Evolutionary conservation across 306 rosid genomes (phyloP).

Genomic region (Phaseolus lunatus): DNA sequence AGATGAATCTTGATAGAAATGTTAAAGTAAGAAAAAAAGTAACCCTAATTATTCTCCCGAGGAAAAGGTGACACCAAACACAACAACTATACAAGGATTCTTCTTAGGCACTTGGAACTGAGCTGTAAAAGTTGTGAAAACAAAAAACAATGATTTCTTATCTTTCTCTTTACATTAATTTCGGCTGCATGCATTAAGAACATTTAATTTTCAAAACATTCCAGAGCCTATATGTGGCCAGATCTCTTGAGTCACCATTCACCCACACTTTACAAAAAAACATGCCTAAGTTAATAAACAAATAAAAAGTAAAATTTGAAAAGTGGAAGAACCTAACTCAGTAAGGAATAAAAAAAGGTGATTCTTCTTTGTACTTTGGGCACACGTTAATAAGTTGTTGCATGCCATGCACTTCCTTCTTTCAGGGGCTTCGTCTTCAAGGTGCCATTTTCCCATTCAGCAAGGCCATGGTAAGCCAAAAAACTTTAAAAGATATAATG

Average conservation of each 20-base stretch:
- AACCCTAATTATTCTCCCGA: not conserved
- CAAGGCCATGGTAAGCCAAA: not conserved
- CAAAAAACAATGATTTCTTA: conserved; percentile 27
- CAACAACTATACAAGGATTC: conserved; percentile 4
- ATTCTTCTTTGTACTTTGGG: conserved; percentile 38
- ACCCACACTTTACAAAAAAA: conserved; percentile 34
- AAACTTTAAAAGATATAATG: too few species aligned
- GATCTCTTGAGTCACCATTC: conserved; percentile 41
- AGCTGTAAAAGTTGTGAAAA: conserved; percentile 44
- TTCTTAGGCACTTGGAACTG: conserved; percentile 30
- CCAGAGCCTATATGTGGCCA: conserved; percentile 20
- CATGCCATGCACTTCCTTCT: conserved; percentile 39
- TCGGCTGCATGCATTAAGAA: conserved; percentile 25
- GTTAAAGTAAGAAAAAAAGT: conserved; percentile 7
- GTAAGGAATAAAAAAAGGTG: conserved; percentile 17
- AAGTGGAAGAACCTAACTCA: conserved; percentile 49
- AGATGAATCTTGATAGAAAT: not conserved
- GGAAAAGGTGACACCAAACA: conserved; percentile 8
- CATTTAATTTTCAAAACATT: not conserved
- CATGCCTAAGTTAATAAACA: conserved; percentile 36
- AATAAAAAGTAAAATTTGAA: conserved; percentile 37
- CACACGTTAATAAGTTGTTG: conserved; percentile 30
- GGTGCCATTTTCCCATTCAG: not conserved
- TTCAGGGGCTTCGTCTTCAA: too few species aligned
- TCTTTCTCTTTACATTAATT: conserved; percentile 14